Percentiles rank a stretch among this genome's conserved stretches.
phyloP scores from a whole-genome alignment of 768 basidiomycete genomes.

The Podaxis sp. region DNA sequence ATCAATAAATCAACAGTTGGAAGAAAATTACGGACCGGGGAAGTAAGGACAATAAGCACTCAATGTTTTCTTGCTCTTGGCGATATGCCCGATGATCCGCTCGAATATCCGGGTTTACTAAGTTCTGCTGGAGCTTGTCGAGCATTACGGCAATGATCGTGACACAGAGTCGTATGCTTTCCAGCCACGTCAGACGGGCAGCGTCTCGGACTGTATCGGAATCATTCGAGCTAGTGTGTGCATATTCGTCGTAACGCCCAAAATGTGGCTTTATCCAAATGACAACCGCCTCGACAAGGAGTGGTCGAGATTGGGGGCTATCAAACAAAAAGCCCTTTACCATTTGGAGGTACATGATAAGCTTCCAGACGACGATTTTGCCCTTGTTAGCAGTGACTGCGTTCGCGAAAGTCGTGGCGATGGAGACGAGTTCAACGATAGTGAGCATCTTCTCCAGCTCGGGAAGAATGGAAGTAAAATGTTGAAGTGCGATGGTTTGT shows the following conservation, averaged over 20 bases:
- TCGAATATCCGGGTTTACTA: conserved; percentile 65
- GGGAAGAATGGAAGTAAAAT: conserved; percentile 90
- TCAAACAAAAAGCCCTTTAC: conserved; percentile 89
- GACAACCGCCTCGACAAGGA: conserved; percentile 84
- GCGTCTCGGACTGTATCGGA: conserved; percentile 65
- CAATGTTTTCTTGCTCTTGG: conserved; percentile 92
- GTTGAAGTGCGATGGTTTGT: conserved; percentile 90
- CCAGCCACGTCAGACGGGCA: conserved; percentile 85
- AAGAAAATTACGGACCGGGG: conserved; percentile 60
- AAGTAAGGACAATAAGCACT: conserved; percentile 77
- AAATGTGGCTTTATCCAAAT: conserved; percentile 96
- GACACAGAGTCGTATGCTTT: conserved; percentile 85
- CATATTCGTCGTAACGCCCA: conserved; percentile 85
- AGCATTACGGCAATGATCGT: conserved; percentile 88
- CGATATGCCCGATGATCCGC: conserved; percentile 60
- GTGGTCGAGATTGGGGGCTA: conserved; percentile 70
- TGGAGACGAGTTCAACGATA: conserved; percentile 80
- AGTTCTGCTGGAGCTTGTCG: conserved; percentile 81
- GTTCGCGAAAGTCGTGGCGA: conserved; percentile 86
- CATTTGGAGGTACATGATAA: conserved; percentile 91
- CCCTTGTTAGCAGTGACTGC: conserved; percentile 76
- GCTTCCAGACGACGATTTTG: conserved; percentile 89
- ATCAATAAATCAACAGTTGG: not conserved
- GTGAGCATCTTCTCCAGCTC: conserved; percentile 81
- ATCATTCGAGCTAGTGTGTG: conserved; percentile 62